Percentiles rank a stretch among this genome's conserved stretches.
Evolutionary conservation across 2,329 filamentous ascomycete species (phyloP).

Genomic region (Septoria petroselini): DNA sequence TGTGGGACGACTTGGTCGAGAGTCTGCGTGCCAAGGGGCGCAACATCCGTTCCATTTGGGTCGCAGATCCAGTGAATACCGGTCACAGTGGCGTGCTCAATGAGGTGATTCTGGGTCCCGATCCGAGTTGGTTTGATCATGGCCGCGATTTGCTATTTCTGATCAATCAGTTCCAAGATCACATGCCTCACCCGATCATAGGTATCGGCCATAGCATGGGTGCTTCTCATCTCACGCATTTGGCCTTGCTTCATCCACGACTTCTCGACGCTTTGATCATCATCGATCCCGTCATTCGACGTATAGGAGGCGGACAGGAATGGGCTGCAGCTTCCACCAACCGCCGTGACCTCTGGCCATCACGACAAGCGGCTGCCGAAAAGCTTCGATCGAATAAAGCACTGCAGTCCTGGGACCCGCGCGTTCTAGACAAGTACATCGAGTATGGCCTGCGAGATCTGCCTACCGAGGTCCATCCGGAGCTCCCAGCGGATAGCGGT

Average conservation of each 20-base stretch:
- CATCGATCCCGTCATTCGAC: constrained; percentile 36
- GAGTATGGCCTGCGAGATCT: constrained; percentile 32
- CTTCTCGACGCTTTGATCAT: constrained; percentile 13
- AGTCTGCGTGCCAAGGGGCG: constrained; percentile 60
- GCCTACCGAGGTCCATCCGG: constrained; percentile 41
- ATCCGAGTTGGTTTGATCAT: constrained; percentile 77
- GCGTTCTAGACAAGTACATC: constrained; percentile 72
- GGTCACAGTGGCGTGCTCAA: constrained; percentile 76
- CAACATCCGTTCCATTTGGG: constrained; percentile 74
- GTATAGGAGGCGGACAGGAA: constrained; percentile 43
- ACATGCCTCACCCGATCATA: constrained; percentile 75
- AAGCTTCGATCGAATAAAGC: constrained; percentile 44
- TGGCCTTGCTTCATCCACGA: constrained; percentile 9
- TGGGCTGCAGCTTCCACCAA: constrained; percentile 56
- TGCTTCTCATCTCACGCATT: constrained; percentile 51
- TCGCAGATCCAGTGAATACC: constrained; percentile 78
- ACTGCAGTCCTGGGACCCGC: constrained; percentile 79
- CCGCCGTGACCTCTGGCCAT: constrained; percentile 79
- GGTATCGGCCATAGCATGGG: constrained; percentile 87
- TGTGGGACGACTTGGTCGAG: constrained; percentile 74
- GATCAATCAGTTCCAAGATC: constrained; percentile 72
- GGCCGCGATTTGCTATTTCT: constrained; percentile 76
- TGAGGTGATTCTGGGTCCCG: constrained; percentile 70
- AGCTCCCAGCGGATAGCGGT: constrained; percentile 28
- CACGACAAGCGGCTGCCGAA: constrained; percentile 59